A percentile compares a stretch with the other conserved stretches of the same genome.
These are phyloP conservation scores for Huntiella savannae DNA, from an alignment of 2,329 filamentous ascomycete species.

Conservation along the genomic window DNA sequence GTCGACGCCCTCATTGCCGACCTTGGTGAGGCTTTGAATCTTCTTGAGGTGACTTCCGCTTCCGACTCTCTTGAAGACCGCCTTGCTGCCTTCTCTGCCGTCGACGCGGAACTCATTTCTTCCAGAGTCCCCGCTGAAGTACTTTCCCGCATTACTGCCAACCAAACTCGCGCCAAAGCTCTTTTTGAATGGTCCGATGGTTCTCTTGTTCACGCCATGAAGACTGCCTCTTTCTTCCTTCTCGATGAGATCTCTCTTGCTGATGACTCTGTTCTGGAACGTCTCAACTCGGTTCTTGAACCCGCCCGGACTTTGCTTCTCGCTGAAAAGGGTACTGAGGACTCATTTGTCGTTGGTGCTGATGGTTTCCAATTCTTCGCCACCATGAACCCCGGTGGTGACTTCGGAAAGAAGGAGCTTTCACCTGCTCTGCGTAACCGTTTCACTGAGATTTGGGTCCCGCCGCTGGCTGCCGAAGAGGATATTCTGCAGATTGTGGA, in stretches of 20 bases:
- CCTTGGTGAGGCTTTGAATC: constrained; percentile 28
- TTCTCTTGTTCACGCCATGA: constrained; percentile 86
- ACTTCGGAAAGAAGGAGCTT: constrained; percentile 94
- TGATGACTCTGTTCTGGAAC: constrained; percentile 89
- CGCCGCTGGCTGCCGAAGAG: constrained; percentile 61
- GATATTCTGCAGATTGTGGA: constrained; percentile 77
- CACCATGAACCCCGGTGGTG: constrained; percentile 97
- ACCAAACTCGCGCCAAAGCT: constrained; percentile 50
- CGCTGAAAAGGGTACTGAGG: constrained; percentile 77
- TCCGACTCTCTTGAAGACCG: constrained; percentile 5
- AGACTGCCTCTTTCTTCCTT: constrained; percentile 71
- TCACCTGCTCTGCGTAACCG: constrained; percentile 89
- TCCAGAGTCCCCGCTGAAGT: constrained; percentile 29
- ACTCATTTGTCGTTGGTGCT: constrained; percentile 58
- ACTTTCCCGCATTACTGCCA: constrained; percentile 26
- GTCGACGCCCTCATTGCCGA: constrained; percentile 45
- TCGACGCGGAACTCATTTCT: constrained; percentile 24
- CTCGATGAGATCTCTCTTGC: constrained; percentile 95
- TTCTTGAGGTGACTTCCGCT: constrained; percentile 17
- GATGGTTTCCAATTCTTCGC: constrained; percentile 88
- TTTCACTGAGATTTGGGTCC: constrained; percentile 98
- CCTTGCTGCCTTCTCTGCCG: constrained; percentile 24
- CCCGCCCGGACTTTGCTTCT: constrained; percentile 69
- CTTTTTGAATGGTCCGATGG: constrained; percentile 96
- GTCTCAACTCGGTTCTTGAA: constrained; percentile 91